Base-by-base conservation (phyloP, 163 green algal species). In the Scenedesmus sp. region DNA sequence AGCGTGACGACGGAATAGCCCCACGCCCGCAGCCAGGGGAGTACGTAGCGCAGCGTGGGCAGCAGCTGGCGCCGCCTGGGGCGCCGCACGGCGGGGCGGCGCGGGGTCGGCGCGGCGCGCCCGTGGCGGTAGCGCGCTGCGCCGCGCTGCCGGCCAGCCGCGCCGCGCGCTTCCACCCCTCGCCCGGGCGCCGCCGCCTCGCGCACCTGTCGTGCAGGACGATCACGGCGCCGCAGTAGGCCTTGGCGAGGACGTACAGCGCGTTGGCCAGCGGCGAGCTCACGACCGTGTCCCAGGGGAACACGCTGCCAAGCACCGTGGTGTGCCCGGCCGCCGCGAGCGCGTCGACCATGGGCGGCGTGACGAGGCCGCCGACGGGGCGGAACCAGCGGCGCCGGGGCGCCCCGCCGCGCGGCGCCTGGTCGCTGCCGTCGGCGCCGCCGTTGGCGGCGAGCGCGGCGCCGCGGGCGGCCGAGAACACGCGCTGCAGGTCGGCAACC, bases 191-290 rank as follows among this genome's bases (percentile, higher is more conserved):
- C 53, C 3, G 20, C 18, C 11, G 18, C 39, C 15, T 11, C 20
- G 26, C 70, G 15, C 36, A 75, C 74, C 48, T 64, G 48, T 81
- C 74, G 50, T 75, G 63, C 34, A 81, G 50, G 48, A 81, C 63
- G 18, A 81, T 67, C 20, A 81, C 36, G 36, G 74, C 74, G 4
- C 74, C 74, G 15, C 4, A 20, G 50, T 81, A 81, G n/a, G 47
- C 74, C 63, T 81, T 81, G 50, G 26, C 34, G 29, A 33, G 33
- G 4, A 73, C 29, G 51, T 69, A 81, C 50, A 75, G 26, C 39
- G 74, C 74, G 54, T 75, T 69, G 29, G 67, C 7, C 31, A 67
- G 47, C 6, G 74, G 74, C 34, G 20, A 50, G 20, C 47, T 47
- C 15, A 11, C 42, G n/a, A 13, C 3, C 13, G 67, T 65, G 62